phyloP scores from a whole-genome alignment of 2,329 filamentous ascomycete species.

The Gnomoniopsis smithogilvyi region DNA sequence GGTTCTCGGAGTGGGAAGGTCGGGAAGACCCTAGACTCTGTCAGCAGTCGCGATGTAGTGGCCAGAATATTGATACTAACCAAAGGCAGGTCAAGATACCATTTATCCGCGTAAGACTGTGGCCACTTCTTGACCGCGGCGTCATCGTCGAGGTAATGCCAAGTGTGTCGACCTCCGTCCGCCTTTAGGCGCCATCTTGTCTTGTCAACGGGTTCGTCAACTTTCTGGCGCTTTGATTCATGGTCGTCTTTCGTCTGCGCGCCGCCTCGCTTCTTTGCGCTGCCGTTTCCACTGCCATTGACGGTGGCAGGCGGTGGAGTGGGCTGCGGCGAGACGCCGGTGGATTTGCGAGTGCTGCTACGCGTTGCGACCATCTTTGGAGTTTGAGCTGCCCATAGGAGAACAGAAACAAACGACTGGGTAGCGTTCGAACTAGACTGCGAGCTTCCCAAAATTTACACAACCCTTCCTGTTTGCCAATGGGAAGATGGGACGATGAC shows the following conservation, averaged over 20 bases:
- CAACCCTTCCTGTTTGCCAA: too few relatives aligned
- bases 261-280: conserved; percentile 39
- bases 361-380: conserved; percentile 22
- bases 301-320: background rate
- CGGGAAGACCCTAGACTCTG: conserved; percentile 63
- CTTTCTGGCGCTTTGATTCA: conserved; percentile 40
- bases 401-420: background rate
- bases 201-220: conserved; percentile 68
- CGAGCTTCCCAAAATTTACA: background rate
- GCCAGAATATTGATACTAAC: conserved; percentile 42
- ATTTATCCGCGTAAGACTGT: conserved; percentile 85
- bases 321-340: background rate
- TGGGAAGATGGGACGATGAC: too few relatives aligned
- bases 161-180: conserved; percentile 82
- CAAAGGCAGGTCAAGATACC: conserved; percentile 74
- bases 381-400: background rate
- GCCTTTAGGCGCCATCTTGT: conserved; percentile 81
- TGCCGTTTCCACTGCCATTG: conserved; percentile 20
- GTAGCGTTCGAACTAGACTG: background rate
- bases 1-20: conserved; percentile 66
- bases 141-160: conserved; percentile 83
- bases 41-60: background rate
- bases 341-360: conserved; percentile 10
- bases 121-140: conserved; percentile 75
- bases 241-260: conserved; percentile 31